phyloP scores from a whole-genome alignment of 2,329 filamentous ascomycete genomes.

The Colletotrichum godetiae region DNA sequence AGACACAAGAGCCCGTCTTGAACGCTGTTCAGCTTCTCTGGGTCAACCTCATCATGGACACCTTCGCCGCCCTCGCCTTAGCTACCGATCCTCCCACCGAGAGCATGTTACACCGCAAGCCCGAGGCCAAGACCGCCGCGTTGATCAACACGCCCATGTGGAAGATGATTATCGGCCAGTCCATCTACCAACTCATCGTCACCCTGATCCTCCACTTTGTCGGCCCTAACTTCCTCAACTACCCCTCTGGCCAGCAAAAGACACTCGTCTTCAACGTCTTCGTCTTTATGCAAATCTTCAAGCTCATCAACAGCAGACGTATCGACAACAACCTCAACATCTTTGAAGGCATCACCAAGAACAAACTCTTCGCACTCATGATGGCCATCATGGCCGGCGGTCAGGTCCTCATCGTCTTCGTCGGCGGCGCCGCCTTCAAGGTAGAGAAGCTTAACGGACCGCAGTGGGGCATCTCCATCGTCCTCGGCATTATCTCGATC shows the following conservation, averaged over 20 bases:
- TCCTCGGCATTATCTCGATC: constrained; percentile 74
- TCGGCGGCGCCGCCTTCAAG: constrained; percentile 74
- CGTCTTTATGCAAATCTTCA: constrained; percentile 89
- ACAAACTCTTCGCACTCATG: constrained; percentile 78
- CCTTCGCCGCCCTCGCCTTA: constrained; percentile 81
- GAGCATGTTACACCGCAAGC: constrained; percentile 77
- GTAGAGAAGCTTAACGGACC: constrained; percentile 62
- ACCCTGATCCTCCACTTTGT: constrained; percentile 79
- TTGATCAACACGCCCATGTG: constrained; percentile 83
- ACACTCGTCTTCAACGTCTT: constrained; percentile 86
- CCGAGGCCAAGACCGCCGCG: constrained; percentile 78
- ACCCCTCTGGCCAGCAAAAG: constrained; percentile 53
- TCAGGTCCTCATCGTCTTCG: constrained; percentile 78
- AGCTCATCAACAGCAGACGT: constrained; percentile 79
- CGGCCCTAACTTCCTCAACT: constrained; percentile 62
- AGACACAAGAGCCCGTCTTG: constrained; percentile 73
- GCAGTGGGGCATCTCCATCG: constrained; percentile 77
- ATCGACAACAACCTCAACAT: constrained; percentile 82
- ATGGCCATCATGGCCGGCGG: constrained; percentile 77
- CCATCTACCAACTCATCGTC: constrained; percentile 79
- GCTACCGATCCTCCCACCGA: constrained; percentile 79
- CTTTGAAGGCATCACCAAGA: constrained; percentile 75
- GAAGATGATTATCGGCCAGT: constrained; percentile 90
- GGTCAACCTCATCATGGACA: constrained; percentile 90
- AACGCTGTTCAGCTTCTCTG: constrained; percentile 84